These are phyloP conservation scores for Colletotrichum somersetense DNA, from an alignment of 2,329 filamentous ascomycete genomes.

Conservation along the genomic window DNA sequence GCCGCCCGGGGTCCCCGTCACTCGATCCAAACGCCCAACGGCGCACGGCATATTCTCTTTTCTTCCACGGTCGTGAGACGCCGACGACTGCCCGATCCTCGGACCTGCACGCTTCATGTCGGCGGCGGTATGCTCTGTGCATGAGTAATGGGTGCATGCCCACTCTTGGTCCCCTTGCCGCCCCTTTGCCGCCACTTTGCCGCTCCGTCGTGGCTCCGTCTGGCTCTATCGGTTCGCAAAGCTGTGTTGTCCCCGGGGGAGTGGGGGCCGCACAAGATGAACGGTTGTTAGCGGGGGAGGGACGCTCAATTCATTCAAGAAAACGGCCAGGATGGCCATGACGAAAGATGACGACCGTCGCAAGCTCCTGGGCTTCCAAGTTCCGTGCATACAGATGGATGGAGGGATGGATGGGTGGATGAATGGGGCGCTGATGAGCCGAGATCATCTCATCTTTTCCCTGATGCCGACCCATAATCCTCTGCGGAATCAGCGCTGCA, in stretches of 20 bases:
- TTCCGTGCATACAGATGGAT: conserved; percentile 27
- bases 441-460: conserved; percentile 35
- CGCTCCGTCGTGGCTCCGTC: conserved; percentile 25
- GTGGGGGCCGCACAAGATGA: conserved; percentile 21
- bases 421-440: conserved; percentile 34
- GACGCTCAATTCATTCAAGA: neutral
- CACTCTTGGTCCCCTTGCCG: conserved; percentile 16
- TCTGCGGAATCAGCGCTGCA: conserved; percentile 34
- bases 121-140: conserved; percentile 17
- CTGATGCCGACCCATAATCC: conserved; percentile 11
- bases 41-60: conserved; percentile 35
- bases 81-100: conserved; percentile 37
- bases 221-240: conserved; percentile 22
- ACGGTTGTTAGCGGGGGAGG: conserved; percentile 3
- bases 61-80: conserved; percentile 25
- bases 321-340: conserved; percentile 12
- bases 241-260: neutral
- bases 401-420: neutral
- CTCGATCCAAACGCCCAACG: conserved; percentile 36
- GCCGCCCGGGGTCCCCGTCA: conserved; percentile 25
- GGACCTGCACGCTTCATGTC: conserved; percentile 36
- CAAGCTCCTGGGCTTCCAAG: neutral
- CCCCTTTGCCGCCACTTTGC: neutral
- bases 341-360: conserved; percentile 14
- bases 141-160: conserved; percentile 32